phyloP scores from a whole-genome alignment of 2,329 filamentous ascomycete genomes.

The Penicillium sp. region DNA sequence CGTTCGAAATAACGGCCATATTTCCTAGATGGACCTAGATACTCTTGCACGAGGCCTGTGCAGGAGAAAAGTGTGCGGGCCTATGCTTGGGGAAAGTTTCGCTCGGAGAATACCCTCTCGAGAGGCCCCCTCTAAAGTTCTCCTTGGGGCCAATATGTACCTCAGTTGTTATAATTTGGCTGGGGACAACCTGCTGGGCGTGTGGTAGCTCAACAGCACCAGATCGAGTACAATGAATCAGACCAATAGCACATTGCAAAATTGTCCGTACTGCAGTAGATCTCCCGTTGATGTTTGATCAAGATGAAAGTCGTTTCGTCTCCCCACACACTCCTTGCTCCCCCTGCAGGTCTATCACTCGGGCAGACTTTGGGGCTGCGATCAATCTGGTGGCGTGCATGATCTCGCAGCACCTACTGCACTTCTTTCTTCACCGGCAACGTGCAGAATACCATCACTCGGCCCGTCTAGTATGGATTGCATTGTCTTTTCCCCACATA shows the following conservation, averaged over 20 bases:
- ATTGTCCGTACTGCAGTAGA: not conserved
- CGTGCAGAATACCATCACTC: conserved; percentile 14
- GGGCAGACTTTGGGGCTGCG: not conserved
- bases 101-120: not conserved
- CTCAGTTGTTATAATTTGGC: not conserved
- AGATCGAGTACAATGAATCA: not conserved
- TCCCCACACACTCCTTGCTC: conserved; percentile 12
- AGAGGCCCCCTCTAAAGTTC: not conserved
- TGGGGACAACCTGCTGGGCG: not conserved
- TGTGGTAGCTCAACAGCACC: not conserved
- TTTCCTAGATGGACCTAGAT: not conserved
- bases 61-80: not conserved
- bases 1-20: not conserved
- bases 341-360: conserved; percentile 1
- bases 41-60: not conserved
- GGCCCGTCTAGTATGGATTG: not conserved
- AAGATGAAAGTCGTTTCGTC: conserved; percentile 1
- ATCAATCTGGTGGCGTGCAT: conserved; percentile 12
- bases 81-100: not conserved
- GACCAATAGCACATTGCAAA: not conserved
- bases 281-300: not conserved
- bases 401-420: conserved; percentile 18
- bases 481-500: not conserved
- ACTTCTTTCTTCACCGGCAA: conserved; percentile 3
- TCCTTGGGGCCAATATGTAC: not conserved